Base-by-base conservation (phyloP, 768 basidiomycete species). In the Macrocybe gigantea region DNA sequence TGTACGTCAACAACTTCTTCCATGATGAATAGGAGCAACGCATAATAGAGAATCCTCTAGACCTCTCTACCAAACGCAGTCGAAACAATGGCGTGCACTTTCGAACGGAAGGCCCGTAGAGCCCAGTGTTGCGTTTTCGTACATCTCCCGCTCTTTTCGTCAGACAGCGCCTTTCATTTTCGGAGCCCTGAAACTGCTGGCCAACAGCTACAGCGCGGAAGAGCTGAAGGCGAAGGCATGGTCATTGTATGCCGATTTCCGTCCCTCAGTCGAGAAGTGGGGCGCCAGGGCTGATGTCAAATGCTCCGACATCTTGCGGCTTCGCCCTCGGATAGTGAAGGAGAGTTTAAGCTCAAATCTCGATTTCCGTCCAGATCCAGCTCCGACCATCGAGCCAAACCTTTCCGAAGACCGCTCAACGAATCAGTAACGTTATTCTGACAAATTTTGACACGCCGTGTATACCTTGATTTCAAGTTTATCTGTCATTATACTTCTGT, bases 191-290 rank as follows among this genome's bases (percentile, higher is more conserved):
- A 79, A 77, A 46, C 69, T 90, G 31, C 70, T 91, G 33, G 84
- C 81, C 4, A 65, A 72, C 32, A 84, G 78, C 52, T 88, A 79
- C 54, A 52, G 69, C 6, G 69, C 77, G 0, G 60, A 73, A 39
- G 81, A 85, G 44, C 70, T 91, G 13, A 86, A 84, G 57, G 61
- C 60, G 41, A 68, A 73, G 48, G 95, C 85, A 7, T 93, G 87
- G 71, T 67, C 74, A 13, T 71, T 98, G 38, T 98, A 97, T 61
- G 78, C 82, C 22, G 85, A 88, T 12, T 96, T 97, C 64, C 82
- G 94, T 49, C 94, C 94, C 7, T 71, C 73, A 9, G 83, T 82
- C 0, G 80, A 80, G 29, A 82, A 79, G 22, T 98, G 94, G 94
- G 94, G 94, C 5, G 79, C 85, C 61, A 76, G 79, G 48, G 88